These are phyloP conservation scores for Botryobasidium botryosum DNA, from an alignment of 768 basidiomycete genomes.

Conservation along the genomic window DNA sequence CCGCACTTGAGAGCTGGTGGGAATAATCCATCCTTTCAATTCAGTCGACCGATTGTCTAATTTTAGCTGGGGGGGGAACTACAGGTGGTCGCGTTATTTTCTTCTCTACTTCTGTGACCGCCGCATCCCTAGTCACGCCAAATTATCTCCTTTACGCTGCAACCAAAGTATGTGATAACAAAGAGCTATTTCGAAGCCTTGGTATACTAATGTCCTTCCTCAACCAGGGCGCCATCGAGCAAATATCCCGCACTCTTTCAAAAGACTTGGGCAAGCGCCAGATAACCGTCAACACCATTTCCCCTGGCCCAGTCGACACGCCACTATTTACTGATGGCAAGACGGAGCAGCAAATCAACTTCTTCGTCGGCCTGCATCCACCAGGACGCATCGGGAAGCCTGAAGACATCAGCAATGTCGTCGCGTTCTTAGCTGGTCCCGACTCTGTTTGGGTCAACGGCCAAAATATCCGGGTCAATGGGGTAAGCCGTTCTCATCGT, in stretches of 20 bases:
- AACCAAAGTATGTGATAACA: slow-evolving; percentile 2
- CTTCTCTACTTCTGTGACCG: slow-evolving; percentile 36
- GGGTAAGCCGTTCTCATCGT: too few relatives aligned
- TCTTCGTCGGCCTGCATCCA: slow-evolving; percentile 31
- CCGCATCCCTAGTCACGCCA: slow-evolving; percentile 28
- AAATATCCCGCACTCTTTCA: slow-evolving; percentile 37
- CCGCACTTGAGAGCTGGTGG: background rate
- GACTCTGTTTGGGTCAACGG: slow-evolving; percentile 43
- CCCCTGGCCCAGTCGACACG: slow-evolving; percentile 40
- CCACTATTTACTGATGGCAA: slow-evolving; percentile 40
- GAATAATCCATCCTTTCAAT: background rate
- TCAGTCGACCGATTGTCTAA: background rate
- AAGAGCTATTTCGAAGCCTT: too few relatives aligned
- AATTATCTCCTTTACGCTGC: slow-evolving; percentile 35
- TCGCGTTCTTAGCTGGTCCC: slow-evolving; percentile 34
- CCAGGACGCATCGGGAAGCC: slow-evolving; percentile 30
- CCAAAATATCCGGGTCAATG: slow-evolving; percentile 37
- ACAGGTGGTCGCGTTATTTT: slow-evolving; percentile 32
- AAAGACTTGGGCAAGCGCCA: slow-evolving; percentile 38
- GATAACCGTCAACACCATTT: slow-evolving; percentile 42
- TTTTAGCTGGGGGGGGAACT: background rate
- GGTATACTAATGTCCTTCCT: too few relatives aligned
- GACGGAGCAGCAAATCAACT: slow-evolving; percentile 28
- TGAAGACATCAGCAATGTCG: slow-evolving; percentile 37
- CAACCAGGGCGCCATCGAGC: slow-evolving; percentile 48